These are phyloP conservation scores for Apiospora koreana DNA, from an alignment of 2,329 filamentous ascomycete genomes.

Conservation along the genomic window DNA sequence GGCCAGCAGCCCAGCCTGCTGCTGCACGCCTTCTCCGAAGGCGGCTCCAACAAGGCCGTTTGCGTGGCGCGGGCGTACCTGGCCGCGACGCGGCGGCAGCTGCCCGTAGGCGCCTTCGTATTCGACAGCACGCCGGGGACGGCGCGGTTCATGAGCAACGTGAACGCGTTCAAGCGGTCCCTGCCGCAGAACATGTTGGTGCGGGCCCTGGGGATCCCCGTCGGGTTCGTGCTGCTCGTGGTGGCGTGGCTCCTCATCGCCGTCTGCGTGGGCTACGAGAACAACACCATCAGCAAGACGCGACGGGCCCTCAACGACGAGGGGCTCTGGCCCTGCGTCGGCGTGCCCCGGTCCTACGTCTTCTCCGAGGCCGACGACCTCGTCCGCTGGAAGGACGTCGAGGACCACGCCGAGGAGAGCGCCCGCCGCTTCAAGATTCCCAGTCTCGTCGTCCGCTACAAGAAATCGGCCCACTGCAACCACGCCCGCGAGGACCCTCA, in stretches of 20 bases:
- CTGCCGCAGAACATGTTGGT: slow-evolving; percentile 15
- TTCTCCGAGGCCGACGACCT: slow-evolving; percentile 26
- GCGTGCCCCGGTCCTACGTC: slow-evolving; percentile 21
- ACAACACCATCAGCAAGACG: slow-evolving; percentile 21
- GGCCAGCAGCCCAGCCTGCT: slow-evolving; percentile 27
- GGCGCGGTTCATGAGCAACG: slow-evolving; percentile 24
- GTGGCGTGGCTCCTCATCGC: slow-evolving; percentile 17
- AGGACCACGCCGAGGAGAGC: slow-evolving; percentile 21
- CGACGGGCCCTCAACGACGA: slow-evolving; percentile 22
- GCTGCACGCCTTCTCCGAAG: slow-evolving; percentile 52
- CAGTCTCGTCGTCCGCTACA: slow-evolving; percentile 25
- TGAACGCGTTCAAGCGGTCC: slow-evolving; percentile 19
- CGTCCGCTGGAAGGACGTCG: slow-evolving; percentile 24
- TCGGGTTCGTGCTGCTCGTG: slow-evolving; percentile 19
- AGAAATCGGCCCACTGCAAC: slow-evolving; percentile 23
- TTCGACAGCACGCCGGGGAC: slow-evolving; percentile 47
- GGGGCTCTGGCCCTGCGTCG: slow-evolving; percentile 16
- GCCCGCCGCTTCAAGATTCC: slow-evolving; percentile 14
- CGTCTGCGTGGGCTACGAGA: slow-evolving; percentile 17
- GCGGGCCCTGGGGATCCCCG: slow-evolving; percentile 15
- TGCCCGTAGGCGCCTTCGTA: slow-evolving; percentile 40
- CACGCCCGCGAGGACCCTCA: slow-evolving; percentile 22
- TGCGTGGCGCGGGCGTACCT: slow-evolving; percentile 40
- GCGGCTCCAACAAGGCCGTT: slow-evolving; percentile 41
- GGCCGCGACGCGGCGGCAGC: slow-evolving; percentile 27